Evolutionary conservation across 495 filamentous ascomycete species (phyloP).

Genomic region (Margaritispora aquatica): DNA sequence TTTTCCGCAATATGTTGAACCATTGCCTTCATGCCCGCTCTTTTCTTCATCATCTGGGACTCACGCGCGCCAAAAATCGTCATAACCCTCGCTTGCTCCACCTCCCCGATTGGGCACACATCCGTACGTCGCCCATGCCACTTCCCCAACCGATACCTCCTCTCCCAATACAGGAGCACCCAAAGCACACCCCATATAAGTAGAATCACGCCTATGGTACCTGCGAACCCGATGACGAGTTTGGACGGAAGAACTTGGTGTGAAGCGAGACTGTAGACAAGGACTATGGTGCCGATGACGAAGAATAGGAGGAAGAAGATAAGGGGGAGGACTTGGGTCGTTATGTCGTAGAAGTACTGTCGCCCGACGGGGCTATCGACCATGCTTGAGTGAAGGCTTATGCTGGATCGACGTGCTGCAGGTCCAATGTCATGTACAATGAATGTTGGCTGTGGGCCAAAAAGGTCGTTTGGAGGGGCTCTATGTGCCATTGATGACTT

Average conservation of each 20-base stretch:
- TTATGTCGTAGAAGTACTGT: neutral
- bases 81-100: neutral
- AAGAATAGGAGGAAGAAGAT: slow-evolving; percentile 2
- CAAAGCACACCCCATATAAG: neutral
- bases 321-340: neutral
- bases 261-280: neutral
- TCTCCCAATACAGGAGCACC: neutral
- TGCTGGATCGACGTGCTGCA: neutral
- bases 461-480: too few relatives aligned
- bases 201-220: neutral
- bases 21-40: too few relatives aligned
- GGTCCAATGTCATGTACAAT: too few relatives aligned
- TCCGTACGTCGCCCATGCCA: neutral
- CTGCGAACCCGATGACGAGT: neutral
- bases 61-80: too few relatives aligned
- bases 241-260: neutral
- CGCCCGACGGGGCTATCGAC: neutral
- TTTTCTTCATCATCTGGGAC: too few relatives aligned
- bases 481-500: too few relatives aligned
- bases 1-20: too few relatives aligned
- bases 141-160: neutral
- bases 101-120: neutral
- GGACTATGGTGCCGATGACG: neutral
- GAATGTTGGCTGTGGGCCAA: too few relatives aligned
- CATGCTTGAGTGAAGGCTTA: neutral